Percentiles rank a stretch among this genome's conserved stretches.
These are phyloP conservation scores for Candida adriatica DNA, from an alignment of 805 yeast species.

Conservation along the genomic window DNA sequence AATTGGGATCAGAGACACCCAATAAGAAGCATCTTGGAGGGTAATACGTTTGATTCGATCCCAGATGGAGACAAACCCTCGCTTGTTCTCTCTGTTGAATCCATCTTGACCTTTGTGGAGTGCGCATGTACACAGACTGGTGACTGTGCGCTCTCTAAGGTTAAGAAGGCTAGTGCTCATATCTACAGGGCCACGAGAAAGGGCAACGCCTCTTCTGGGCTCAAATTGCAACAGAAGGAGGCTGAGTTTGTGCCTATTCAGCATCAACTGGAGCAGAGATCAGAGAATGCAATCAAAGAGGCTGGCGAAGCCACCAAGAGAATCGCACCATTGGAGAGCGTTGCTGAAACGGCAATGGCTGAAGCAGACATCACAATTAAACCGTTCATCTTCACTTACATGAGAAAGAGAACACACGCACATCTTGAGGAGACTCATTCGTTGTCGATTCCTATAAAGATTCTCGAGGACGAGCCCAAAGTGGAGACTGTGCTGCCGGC, in stretches of 20 bases:
- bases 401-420: conserved; percentile 7
- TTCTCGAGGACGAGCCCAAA: conserved; percentile 6
- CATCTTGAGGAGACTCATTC: conserved; percentile 12
- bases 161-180: conserved; percentile 55
- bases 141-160: conserved; percentile 52
- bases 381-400: conserved; percentile 17
- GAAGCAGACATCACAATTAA: conserved; percentile 15
- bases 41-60: conserved; percentile 45
- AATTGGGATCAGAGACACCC: conserved; percentile 85
- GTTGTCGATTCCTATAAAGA: conserved; percentile 23
- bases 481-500: conserved; percentile 5
- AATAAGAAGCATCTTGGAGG: conserved; percentile 43
- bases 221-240: conserved; percentile 28
- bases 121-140: conserved; percentile 48
- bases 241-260: conserved; percentile 26
- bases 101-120: conserved; percentile 53
- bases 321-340: conserved; percentile 6
- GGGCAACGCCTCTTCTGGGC: conserved; percentile 19
- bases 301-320: conserved; percentile 8
- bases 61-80: conserved; percentile 45
- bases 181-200: conserved; percentile 45
- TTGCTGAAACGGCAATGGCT: conserved; percentile 4
- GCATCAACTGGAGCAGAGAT: conserved; percentile 24
- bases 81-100: conserved; percentile 55
- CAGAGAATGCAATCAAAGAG: conserved; percentile 15